These are phyloP conservation scores for Annulohypoxylon maeteangense DNA, from an alignment of 495 filamentous ascomycete species.

Conservation along the genomic window DNA sequence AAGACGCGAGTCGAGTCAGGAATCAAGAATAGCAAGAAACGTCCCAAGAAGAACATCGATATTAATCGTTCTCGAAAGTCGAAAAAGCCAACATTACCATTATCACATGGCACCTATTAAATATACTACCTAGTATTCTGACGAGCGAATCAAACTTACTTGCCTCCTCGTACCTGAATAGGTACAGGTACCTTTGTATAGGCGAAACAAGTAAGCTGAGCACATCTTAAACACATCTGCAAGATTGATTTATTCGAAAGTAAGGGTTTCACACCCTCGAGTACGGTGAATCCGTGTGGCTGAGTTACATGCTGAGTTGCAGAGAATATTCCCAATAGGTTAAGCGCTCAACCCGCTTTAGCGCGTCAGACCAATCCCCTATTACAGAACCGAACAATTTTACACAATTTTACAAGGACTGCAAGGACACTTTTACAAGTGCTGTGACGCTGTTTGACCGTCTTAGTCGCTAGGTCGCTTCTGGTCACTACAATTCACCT, in stretches of 20 bases:
- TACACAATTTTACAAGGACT: neutral
- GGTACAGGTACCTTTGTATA: neutral
- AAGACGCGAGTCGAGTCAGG: slow-evolving; percentile 7
- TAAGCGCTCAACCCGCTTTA: slow-evolving; percentile 26
- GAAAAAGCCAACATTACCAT: neutral
- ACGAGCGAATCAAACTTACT: neutral
- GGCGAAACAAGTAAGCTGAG: slow-evolving; percentile 18
- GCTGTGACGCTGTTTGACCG: slow-evolving; percentile 6
- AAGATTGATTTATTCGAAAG: slow-evolving; percentile 5
- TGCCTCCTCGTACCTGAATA: slow-evolving; percentile 4
- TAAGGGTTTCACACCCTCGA: slow-evolving; percentile 25
- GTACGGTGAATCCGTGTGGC: slow-evolving; percentile 38
- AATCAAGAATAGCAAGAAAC: slow-evolving; percentile 6
- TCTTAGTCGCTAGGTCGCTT: neutral
- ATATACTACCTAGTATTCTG: neutral
- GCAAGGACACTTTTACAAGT: neutral
- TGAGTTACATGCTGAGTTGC: slow-evolving; percentile 19
- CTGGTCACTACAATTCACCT: neutral
- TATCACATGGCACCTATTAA: neutral
- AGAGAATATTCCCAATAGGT: slow-evolving; percentile 25
- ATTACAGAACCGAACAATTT: slow-evolving; percentile 6
- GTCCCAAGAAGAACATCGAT: slow-evolving; percentile 15
- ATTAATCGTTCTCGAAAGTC: slow-evolving; percentile 25
- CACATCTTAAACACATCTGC: neutral
- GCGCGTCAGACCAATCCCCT: slow-evolving; percentile 29